Evolutionary conservation across 768 basidiomycete species (phyloP).

Genomic region (Suillus subalutaceus): DNA sequence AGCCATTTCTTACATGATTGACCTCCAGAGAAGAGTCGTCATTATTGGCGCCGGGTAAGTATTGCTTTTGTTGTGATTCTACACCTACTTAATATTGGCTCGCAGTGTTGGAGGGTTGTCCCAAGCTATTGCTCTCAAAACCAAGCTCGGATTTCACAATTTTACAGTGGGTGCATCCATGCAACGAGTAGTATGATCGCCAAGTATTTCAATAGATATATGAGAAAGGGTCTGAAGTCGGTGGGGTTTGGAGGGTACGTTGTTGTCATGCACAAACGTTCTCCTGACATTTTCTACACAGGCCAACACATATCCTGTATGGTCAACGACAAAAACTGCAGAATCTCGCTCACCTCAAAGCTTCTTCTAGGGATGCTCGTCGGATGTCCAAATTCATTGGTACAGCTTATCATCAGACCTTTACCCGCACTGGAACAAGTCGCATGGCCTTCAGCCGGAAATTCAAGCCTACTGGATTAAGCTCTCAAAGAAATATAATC

Average conservation of each 20-base stretch:
- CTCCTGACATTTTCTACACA: conserved; percentile 12
- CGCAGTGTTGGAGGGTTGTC: conserved; percentile 45
- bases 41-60: conserved; percentile 28
- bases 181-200: not conserved
- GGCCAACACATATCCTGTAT: conserved; percentile 32
- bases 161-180: conserved; percentile 39
- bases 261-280: not conserved
- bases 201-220: conserved; percentile 39
- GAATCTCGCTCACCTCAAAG: not conserved
- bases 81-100: not conserved
- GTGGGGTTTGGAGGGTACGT: conserved; percentile 57
- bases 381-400: conserved; percentile 45
- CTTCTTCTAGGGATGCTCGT: conserved; percentile 42
- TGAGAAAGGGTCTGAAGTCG: conserved; percentile 47
- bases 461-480: conserved; percentile 47
- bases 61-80: not conserved
- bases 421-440: conserved; percentile 46
- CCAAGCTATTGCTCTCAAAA: conserved; percentile 45
- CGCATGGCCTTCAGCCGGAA: conserved; percentile 44
- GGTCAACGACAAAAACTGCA: not conserved
- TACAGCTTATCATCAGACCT: conserved; percentile 53
- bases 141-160: conserved; percentile 38
- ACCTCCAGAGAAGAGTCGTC: conserved; percentile 19
- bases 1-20: not conserved
- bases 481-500: conserved; percentile 44